These are phyloP conservation scores for Halophytophthora batemanensis DNA, from an alignment of 352 stramenopile species.

Conservation along the genomic window DNA sequence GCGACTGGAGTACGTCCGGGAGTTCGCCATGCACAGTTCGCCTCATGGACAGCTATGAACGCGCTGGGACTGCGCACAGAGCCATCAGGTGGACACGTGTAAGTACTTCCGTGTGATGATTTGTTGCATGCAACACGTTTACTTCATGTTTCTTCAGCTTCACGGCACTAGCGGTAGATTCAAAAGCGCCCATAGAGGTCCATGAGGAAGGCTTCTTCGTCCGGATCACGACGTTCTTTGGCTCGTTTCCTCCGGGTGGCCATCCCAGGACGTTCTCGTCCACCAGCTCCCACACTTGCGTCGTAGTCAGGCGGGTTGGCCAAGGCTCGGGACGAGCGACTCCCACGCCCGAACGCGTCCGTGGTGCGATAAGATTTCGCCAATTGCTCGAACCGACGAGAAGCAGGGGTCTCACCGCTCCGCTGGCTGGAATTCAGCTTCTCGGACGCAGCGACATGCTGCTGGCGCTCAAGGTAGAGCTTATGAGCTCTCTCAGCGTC, in stretches of 20 bases:
- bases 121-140: too few relatives aligned
- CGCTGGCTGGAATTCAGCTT: not conserved
- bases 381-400: not conserved
- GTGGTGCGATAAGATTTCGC: not conserved
- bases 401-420: constrained; percentile 4
- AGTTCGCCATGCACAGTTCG: constrained; percentile 23
- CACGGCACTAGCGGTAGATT: not conserved
- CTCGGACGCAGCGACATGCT: constrained; percentile 13
- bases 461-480: constrained; percentile 17
- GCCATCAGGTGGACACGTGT: not conserved
- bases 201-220: constrained; percentile 23
- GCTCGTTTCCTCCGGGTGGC: not conserved
- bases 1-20: constrained; percentile 33
- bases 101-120: not conserved
- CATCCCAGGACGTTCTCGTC: constrained; percentile 5
- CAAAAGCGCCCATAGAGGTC: constrained; percentile 33
- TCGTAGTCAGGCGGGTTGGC: constrained; percentile 4
- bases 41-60: constrained; percentile 1
- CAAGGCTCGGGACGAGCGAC: not conserved
- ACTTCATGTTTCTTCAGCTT: too few relatives aligned
- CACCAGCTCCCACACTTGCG: constrained; percentile 6
- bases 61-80: too few relatives aligned
- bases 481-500: constrained; percentile 21
- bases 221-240: constrained; percentile 5
- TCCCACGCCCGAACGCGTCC: not conserved